Base-by-base conservation (phyloP, 1,284 basidiomycete genomes). In the Ustilago loliicola region DNA sequence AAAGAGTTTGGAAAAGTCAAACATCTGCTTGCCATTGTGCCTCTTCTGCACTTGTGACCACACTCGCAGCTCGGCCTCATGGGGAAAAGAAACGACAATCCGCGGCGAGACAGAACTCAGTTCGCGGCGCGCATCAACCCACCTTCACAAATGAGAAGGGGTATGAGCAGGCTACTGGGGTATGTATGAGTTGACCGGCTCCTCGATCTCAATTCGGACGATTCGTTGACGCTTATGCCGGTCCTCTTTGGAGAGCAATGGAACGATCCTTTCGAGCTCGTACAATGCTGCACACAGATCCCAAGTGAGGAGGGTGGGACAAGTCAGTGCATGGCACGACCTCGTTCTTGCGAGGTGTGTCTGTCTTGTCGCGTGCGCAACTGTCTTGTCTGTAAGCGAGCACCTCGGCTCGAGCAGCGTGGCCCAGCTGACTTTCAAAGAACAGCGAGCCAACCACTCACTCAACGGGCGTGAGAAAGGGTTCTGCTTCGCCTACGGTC, bases 351-450 rank as follows among this genome's bases (percentile, higher is more conserved):
- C 23, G n/a, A 48, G 3, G 19, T 36, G 36, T 13, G 19, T 27
- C 29, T 40, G 4, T 56, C 7, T 19, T 56, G 34, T 36, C 59
- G 47, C 59, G 59, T 61, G 59, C 56, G 56, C 50, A 15, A 50
- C 11, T 47, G 42, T 47, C 6, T 1, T 25, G 2, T 47, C 32
- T 29, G 30, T 52, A 51, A 61, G 59, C 59, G 50, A 63, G 55
- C 3, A 62, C 55, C 65, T 72, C 61, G 64, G 56, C 56, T 72
- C 42, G 55, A 60, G 63, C 56, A 59, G 63, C 63, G 56, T 72
- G 59, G 64, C 51, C 7, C 30, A 34, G 53, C 25, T 45, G 54
- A 48, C 51, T 58, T 47, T 57, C 27, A 23, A 11, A 19, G 3
- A 25, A 40, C 15, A 19, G 38, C 38, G 17, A 40, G 19, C 38